phyloP scores from a whole-genome alignment of 2,329 filamentous ascomycete genomes.

The Emergomyces africanus region DNA sequence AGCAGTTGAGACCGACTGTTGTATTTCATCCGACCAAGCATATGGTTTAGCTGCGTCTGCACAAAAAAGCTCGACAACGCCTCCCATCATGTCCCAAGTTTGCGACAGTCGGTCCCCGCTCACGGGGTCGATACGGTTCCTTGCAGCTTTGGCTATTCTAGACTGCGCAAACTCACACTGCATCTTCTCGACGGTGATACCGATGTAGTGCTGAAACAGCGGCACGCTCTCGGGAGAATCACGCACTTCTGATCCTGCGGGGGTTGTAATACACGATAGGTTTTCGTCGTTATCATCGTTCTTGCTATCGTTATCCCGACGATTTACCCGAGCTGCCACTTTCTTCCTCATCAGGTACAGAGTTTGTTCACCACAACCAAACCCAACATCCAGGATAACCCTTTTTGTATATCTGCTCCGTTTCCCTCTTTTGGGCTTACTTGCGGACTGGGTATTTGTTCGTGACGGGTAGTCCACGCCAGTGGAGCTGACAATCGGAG shows the following conservation, averaged over 20 bases:
- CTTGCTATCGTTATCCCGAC: not conserved
- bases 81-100: not conserved
- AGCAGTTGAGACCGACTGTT: not conserved
- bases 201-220: constrained; percentile 36
- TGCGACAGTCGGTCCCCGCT: not conserved
- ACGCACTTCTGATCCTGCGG: not conserved
- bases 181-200: constrained; percentile 38
- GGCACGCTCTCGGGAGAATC: not conserved
- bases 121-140: not conserved
- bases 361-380: constrained; percentile 48
- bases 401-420: not conserved
- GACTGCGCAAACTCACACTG: constrained; percentile 30
- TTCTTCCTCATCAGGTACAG: constrained; percentile 28
- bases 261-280: not conserved
- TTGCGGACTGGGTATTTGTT: not conserved
- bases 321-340: not conserved
- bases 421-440: not conserved
- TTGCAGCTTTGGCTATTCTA: constrained; percentile 1
- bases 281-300: not conserved
- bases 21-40: constrained; percentile 6
- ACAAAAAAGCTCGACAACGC: constrained; percentile 27
- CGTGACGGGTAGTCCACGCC: not conserved
- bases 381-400: constrained; percentile 40
- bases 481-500: not conserved
- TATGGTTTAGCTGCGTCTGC: constrained; percentile 38